A percentile compares a stretch with the other conserved stretches of the same genome.
phyloP scores from a whole-genome alignment of 495 filamentous ascomycete species.

The Lasiosphaeria ovina region DNA sequence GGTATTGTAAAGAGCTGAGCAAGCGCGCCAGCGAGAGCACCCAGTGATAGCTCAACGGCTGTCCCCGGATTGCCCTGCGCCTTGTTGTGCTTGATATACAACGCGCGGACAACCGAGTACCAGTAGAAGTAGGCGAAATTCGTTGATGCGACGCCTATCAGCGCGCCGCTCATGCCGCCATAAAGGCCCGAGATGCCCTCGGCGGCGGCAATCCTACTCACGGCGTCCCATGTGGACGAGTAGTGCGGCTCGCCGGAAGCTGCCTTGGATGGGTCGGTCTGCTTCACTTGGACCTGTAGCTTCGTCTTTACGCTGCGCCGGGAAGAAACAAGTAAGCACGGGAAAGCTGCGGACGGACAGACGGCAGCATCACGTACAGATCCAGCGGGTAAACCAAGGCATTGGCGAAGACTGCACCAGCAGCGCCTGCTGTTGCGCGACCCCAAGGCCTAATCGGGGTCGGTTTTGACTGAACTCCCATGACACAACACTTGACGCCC shows the following conservation, averaged over 20 bases:
- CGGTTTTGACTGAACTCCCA: slow-evolving; percentile 81
- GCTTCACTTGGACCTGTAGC: slow-evolving; percentile 92
- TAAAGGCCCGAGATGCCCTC: slow-evolving; percentile 85
- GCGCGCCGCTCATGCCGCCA: slow-evolving; percentile 77
- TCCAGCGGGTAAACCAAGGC: slow-evolving; percentile 94
- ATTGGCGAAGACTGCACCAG: slow-evolving; percentile 93
- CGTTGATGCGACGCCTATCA: slow-evolving; percentile 91
- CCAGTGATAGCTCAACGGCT: slow-evolving; percentile 78
- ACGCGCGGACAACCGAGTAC: slow-evolving; percentile 83
- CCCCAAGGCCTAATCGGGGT: slow-evolving; percentile 86
- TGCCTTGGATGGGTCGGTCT: slow-evolving; percentile 35
- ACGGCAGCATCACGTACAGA: slow-evolving; percentile 62
- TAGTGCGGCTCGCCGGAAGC: slow-evolving; percentile 65
- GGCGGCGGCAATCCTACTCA: slow-evolving; percentile 77
- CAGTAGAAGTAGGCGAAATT: slow-evolving; percentile 99
- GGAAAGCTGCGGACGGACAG: not conserved
- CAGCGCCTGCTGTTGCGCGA: slow-evolving; percentile 85
- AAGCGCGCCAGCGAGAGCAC: slow-evolving; percentile 83
- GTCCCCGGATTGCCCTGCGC: slow-evolving; percentile 70
- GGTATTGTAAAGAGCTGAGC: slow-evolving; percentile 97
- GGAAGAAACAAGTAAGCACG: slow-evolving; percentile 4
- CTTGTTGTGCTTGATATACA: slow-evolving; percentile 72
- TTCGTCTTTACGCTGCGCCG: slow-evolving; percentile 83
- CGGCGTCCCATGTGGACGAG: slow-evolving; percentile 79
- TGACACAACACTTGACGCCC: slow-evolving; percentile 35